These are phyloP conservation scores for Pichia sp. DNA, from an alignment of 1,139 yeast species.

Conservation along the genomic window DNA sequence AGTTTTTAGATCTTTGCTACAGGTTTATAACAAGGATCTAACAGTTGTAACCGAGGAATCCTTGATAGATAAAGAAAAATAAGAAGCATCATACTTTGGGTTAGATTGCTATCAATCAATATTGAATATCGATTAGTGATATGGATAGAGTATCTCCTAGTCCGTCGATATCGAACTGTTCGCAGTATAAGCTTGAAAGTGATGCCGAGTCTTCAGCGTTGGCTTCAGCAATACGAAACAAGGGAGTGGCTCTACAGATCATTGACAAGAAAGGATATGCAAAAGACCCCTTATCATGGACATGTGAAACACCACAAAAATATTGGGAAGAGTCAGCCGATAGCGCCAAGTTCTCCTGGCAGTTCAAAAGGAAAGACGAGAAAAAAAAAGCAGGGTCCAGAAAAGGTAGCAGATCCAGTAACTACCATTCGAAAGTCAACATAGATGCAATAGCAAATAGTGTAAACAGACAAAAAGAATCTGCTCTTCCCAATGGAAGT, in stretches of 20 bases:
- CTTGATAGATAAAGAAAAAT: background rate
- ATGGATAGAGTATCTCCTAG: conserved; percentile 11
- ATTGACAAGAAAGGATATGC: background rate
- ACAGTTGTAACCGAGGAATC: background rate
- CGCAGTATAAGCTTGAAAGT: conserved; percentile 10
- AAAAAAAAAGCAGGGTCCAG: background rate
- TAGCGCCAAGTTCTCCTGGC: background rate
- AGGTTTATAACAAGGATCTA: background rate
- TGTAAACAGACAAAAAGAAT: background rate
- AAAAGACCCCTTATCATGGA: conserved; percentile 1
- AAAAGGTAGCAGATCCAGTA: background rate
- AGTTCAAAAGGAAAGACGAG: background rate
- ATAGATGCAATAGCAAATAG: background rate
- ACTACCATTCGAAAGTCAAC: background rate
- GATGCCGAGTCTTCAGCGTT: conserved; percentile 9
- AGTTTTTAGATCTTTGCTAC: background rate
- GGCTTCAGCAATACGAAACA: conserved; percentile 14
- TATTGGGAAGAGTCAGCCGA: background rate
- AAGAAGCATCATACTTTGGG: background rate
- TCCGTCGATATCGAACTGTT: conserved; percentile 12
- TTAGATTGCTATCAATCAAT: background rate
- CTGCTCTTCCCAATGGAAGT: background rate
- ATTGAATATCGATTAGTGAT: conserved; percentile 1
- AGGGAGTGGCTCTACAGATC: conserved; percentile 3
- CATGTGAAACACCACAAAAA: conserved; percentile 2